phyloP scores from a whole-genome alignment of 1,284 basidiomycete species.

The Papiliotrema laurentii region DNA sequence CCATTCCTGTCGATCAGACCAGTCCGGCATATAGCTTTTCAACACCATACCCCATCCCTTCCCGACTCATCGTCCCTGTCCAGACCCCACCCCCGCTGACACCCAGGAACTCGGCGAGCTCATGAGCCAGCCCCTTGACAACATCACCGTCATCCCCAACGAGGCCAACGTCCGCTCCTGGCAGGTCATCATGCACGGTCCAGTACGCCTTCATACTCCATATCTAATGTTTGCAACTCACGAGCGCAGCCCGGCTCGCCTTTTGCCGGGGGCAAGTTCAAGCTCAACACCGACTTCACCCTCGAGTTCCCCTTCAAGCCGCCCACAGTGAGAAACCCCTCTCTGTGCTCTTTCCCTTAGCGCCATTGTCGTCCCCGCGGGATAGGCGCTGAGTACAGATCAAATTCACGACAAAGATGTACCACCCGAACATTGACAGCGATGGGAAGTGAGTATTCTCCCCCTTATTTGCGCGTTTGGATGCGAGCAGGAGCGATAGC shows the following conservation, averaged over 20 bases:
- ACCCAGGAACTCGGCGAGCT: slow-evolving; percentile 43
- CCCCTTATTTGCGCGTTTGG: slow-evolving; percentile 1
- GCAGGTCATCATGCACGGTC: slow-evolving; percentile 71
- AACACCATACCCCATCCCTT: too few species aligned
- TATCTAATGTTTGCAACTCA: neutral
- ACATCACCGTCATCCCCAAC: slow-evolving; percentile 59
- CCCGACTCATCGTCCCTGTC: too few species aligned
- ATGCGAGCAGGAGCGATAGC: too few species aligned
- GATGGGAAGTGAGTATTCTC: slow-evolving; percentile 67
- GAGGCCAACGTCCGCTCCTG: slow-evolving; percentile 73
- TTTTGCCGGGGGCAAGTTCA: slow-evolving; percentile 78
- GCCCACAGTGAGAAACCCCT: slow-evolving; percentile 58
- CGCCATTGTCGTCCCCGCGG: too few species aligned
- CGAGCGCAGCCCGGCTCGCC: slow-evolving; percentile 57
- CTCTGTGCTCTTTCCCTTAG: neutral
- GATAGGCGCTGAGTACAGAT: slow-evolving; percentile 53
- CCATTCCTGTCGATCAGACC: too few species aligned
- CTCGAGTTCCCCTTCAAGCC: slow-evolving; percentile 85
- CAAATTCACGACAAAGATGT: slow-evolving; percentile 79
- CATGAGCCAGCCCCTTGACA: slow-evolving; percentile 50
- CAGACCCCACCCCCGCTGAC: too few species aligned
- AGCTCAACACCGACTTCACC: slow-evolving; percentile 66
- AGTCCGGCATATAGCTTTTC: too few species aligned
- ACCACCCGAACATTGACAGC: slow-evolving; percentile 89
- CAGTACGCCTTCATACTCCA: slow-evolving; percentile 53